Percentiles rank a stretch among this genome's conserved stretches.
Evolutionary conservation across 164 flowering plant genomes (phyloP).

Genomic region (Cinnamomum micranthum): DNA sequence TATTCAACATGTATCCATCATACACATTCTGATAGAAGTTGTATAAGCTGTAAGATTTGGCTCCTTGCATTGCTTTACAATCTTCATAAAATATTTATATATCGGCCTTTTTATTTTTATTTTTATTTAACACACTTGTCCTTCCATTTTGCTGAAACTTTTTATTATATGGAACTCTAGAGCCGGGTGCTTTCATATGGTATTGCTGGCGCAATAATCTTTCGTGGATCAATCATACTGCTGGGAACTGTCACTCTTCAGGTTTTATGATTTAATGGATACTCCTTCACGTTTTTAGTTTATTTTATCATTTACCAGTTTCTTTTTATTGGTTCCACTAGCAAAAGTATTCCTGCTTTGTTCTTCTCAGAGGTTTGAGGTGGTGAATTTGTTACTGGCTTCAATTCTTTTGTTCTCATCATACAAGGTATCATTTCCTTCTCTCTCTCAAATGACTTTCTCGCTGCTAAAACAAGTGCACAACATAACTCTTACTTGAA

Average conservation of each 20-base stretch:
- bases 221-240: conserved; percentile 76
- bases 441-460: not conserved
- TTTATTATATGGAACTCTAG: conserved; percentile 32
- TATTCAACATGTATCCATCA: not conserved
- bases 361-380: conserved; percentile 73
- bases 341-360: conserved; percentile 12
- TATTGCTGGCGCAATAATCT: conserved; percentile 88
- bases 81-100: not conserved
- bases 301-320: not conserved
- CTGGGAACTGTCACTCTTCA: conserved; percentile 91
- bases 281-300: not conserved
- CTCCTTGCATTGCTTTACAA: not conserved
- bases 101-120: not conserved
- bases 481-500: too few relatives aligned
- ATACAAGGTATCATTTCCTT: conserved; percentile 59
- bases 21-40: not conserved
- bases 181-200: conserved; percentile 91
- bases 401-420: conserved; percentile 75
- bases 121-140: not conserved
- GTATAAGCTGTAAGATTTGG: not conserved
- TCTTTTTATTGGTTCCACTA: conserved; percentile 8
- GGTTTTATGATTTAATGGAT: conserved; percentile 34
- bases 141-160: conserved; percentile 7
- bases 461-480: too few relatives aligned
- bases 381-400: conserved; percentile 79